Evolutionary conservation across 352 stramenopile species (phyloP).

Genomic region (Phytophthora uliginosa): DNA sequence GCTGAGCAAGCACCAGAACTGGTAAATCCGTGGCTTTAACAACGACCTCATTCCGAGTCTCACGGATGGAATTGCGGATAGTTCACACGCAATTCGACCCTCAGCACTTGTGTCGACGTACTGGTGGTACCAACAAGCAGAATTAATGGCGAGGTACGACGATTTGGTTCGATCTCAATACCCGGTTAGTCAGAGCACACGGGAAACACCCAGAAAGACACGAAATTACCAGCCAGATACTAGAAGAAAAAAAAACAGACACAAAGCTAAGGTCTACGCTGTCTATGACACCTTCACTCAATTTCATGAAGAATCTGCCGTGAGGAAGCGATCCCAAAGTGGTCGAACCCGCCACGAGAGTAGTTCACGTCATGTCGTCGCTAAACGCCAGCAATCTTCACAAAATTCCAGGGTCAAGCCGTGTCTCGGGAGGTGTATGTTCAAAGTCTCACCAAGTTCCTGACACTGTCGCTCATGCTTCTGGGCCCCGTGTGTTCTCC

Average conservation of each 20-base stretch:
- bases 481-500: conserved; percentile 15
- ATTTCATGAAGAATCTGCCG: background rate
- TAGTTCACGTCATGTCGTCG: background rate
- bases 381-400: background rate
- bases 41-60: background rate
- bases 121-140: background rate
- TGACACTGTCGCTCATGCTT: background rate
- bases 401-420: background rate
- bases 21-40: too few species aligned
- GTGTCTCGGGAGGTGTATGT: background rate
- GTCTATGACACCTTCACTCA: background rate
- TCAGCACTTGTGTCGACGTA: background rate
- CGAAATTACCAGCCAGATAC: background rate
- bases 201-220: background rate
- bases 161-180: background rate
- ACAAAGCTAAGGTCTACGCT: background rate
- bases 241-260: background rate
- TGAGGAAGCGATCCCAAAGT: background rate
- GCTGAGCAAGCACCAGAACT: too few species aligned
- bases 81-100: background rate
- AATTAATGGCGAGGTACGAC: background rate
- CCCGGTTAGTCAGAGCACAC: background rate
- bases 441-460: background rate
- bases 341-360: background rate
- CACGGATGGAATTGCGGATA: background rate